These are phyloP conservation scores for Medicago truncatula DNA, from an alignment of 306 rosid species.

Conservation along the genomic window MtrunA17r5.0-ANR NC_053049.1:47810001-47810500, in stretches of 20 bases:
- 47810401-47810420: constrained; percentile 10
- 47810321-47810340: constrained; percentile 25
- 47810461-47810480: neutral
- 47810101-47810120: constrained; percentile 18
- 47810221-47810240: constrained; percentile 10
- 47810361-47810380: constrained; percentile 10
- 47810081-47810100: constrained; percentile 17
- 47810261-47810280: constrained; percentile 1
- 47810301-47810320: constrained; percentile 22
- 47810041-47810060: constrained; percentile 31
- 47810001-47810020: constrained; percentile 34
- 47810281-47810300: constrained; percentile 34
- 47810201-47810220: constrained; percentile 20
- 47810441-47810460: constrained; percentile 5
- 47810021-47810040: constrained; percentile 22
- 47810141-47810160: too few species aligned
- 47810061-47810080: constrained; percentile 42
- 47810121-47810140: constrained; percentile 5
- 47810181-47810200: neutral
- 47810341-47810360: constrained; percentile 16
- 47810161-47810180: neutral
- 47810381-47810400: constrained; percentile 7
- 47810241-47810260: neutral
- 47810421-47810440: constrained; percentile 13
- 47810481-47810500: neutral